Conservation (phyloP, 176 grass and related monocot genomes). For the Musa troglodytarum region DNA sequence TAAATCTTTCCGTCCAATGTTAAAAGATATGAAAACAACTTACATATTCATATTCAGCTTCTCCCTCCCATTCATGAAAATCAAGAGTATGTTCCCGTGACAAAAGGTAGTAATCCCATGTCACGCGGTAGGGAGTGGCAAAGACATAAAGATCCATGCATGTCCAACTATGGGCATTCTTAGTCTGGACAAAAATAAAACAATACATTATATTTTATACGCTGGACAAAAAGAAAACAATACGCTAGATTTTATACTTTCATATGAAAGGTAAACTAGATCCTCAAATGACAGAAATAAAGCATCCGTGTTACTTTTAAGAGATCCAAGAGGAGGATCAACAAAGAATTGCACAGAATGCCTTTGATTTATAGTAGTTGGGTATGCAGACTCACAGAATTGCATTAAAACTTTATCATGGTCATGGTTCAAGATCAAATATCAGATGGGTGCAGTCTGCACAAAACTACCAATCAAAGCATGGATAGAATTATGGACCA, state of each 20-base stretch:
- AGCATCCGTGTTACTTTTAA: too few species aligned
- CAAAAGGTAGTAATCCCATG: slow-evolving; percentile 93
- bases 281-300: not conserved
- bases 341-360: too few species aligned
- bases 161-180: slow-evolving; percentile 85
- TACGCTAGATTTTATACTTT: not conserved
- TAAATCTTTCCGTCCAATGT: slow-evolving; percentile 2
- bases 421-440: too few species aligned
- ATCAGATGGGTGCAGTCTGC: too few species aligned
- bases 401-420: too few species aligned
- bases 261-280: not conserved
- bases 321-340: too few species aligned
- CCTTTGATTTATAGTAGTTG: too few species aligned
- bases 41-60: slow-evolving; percentile 92
- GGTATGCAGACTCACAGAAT: too few species aligned
- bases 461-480: too few species aligned
- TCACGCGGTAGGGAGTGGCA: slow-evolving; percentile 86
- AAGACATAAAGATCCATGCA: slow-evolving; percentile 95
- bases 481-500: too few species aligned
- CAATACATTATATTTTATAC: not conserved
- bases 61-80: slow-evolving; percentile 79
- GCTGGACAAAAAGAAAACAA: slow-evolving; percentile 26
- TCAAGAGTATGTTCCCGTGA: slow-evolving; percentile 86
- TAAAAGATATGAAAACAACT: slow-evolving; percentile 25
- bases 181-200: slow-evolving; percentile 34